A percentile compares a stretch with the other conserved stretches of the same genome.
Evolutionary conservation across 2,329 filamentous ascomycete species (phyloP).

Genomic region (Cordyceps farinosa): DNA sequence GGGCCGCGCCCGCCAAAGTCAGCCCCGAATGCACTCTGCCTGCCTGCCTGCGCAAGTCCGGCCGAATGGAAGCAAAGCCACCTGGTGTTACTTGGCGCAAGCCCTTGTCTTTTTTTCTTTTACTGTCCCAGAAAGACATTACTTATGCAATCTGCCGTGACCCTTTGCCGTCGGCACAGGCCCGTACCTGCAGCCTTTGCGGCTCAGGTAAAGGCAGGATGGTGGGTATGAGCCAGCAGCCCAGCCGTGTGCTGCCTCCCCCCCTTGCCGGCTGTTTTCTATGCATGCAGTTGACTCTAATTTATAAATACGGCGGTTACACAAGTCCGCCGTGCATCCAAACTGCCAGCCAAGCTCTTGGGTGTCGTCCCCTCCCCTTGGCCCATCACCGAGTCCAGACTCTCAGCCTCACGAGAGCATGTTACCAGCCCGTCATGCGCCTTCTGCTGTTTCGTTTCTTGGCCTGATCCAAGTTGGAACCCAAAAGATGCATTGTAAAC

Average conservation of each 20-base stretch:
- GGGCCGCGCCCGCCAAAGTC: too few relatives aligned
- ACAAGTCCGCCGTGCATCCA: background rate
- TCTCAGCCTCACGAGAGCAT: background rate
- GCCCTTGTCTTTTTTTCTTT: background rate
- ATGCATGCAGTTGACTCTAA: conserved; percentile 15
- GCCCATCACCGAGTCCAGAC: background rate
- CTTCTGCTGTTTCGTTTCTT: too few relatives aligned
- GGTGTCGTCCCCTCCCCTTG: background rate
- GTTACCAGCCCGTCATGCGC: background rate
- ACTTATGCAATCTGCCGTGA: background rate
- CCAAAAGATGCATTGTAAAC: too few relatives aligned
- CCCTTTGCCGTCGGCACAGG: background rate
- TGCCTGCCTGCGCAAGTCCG: background rate
- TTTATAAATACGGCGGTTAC: background rate
- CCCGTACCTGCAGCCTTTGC: background rate
- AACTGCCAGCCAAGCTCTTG: background rate
- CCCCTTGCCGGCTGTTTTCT: conserved; percentile 19
- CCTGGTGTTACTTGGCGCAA: background rate
- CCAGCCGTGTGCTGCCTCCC: too few relatives aligned
- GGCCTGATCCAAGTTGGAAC: too few relatives aligned
- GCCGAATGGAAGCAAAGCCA: conserved; percentile 12
- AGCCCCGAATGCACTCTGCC: too few relatives aligned
- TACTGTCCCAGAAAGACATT: background rate
- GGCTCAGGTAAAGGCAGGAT: background rate
- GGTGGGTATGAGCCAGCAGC: background rate